Evolutionary conservation across 352 stramenopile species (phyloP), one percentile per base, ranked within the genome.

Genomic region (Globisporangium paddicum): DNA sequence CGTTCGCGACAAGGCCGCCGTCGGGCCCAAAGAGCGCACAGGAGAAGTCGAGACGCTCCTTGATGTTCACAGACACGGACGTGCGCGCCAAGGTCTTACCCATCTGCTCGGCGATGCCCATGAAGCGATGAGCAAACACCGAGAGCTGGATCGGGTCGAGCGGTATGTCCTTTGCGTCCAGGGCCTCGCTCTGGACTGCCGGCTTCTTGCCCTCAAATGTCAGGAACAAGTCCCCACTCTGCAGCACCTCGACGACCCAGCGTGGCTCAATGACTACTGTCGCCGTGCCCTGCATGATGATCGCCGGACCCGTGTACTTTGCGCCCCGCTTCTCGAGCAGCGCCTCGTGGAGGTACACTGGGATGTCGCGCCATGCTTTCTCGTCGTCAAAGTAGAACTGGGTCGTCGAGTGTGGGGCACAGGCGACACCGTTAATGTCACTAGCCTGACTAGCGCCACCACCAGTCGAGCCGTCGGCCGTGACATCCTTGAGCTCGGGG

Each of bases 41-140:
- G 2, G 92, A 98, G 69, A 99, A 99, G 64, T 99, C 97, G 10
- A 99, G 79, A 14, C 97, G 83, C 71, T 99, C 97, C 72, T 99
- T 99, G 71, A 99, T 99, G 67, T 99, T 99, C 50, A 99, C 97
- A 26, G 93, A 98, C 55, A 98, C 93, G 0, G 89, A 97, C 3
- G 96, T 99, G 16, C 96, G 81, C 55, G 98, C 94, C 28, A 99
- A 72, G 11, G 97, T 99, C 52, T 96, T 85, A 14, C 97, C 97
- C 97, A 99, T 99, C 79, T 99, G 97, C 77, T 99, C 97, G 7
- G 97, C 97, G 71, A 99, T 99, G 18, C 96, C 95, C 97, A 99
- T 99, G 77, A 99, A 99, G 34, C 97, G 86, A 70, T 99, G 95
- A 14, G 95, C 93, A 67, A 98, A 99, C 7, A 98, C 87, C 0